Evolutionary conservation across 345 rosid species (phyloP).

Genomic region (Geranium rotundifolium): DNA sequence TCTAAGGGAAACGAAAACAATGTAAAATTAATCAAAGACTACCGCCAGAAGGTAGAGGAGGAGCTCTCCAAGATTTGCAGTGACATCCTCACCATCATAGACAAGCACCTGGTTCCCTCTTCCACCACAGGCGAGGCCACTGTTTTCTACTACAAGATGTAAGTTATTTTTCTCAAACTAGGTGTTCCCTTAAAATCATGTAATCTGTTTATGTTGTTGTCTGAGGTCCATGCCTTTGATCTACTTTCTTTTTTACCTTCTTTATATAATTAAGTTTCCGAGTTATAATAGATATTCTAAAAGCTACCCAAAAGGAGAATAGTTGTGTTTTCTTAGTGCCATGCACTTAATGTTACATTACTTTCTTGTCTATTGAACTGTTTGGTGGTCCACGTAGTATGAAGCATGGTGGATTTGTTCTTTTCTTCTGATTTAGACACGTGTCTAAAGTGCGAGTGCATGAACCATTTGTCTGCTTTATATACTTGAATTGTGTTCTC

Average conservation of each 20-base stretch:
- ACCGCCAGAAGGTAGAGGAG: constrained; percentile 8
- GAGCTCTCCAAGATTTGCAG: constrained; percentile 9
- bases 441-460: neutral
- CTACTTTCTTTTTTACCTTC: too few species aligned
- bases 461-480: neutral
- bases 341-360: neutral
- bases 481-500: neutral
- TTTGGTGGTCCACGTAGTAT: neutral
- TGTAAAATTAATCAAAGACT: constrained; percentile 4
- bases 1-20: constrained; percentile 8
- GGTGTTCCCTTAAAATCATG: neutral
- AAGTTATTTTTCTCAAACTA: neutral
- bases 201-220: neutral
- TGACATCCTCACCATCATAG: constrained; percentile 6
- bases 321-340: neutral
- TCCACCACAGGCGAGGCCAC: constrained; percentile 6
- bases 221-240: too few species aligned
- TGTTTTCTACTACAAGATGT: constrained; percentile 11
- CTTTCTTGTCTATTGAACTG: neutral
- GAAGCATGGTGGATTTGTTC: neutral
- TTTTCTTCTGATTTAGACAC: neutral
- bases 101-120: constrained; percentile 7
- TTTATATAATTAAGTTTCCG: too few species aligned
- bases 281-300: neutral
- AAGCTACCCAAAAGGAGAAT: neutral